Base-by-base conservation (phyloP, 2,329 filamentous ascomycete genomes). In the Lachnellula willkommii region DNA sequence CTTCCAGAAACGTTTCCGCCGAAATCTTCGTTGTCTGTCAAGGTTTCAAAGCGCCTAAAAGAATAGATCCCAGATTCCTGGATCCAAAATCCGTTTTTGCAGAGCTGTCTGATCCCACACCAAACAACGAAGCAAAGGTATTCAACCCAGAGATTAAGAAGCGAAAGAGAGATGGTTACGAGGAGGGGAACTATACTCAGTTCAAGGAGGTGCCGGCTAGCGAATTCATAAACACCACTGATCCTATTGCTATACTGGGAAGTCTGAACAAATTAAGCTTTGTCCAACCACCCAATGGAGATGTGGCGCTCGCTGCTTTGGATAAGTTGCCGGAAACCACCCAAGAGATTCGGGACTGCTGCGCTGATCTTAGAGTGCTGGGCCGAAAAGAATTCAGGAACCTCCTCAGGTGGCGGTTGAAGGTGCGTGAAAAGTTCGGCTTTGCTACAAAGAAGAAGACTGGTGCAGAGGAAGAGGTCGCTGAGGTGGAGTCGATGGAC, bases 81-180 rank as follows among this genome's bases (percentile, higher is more conserved):
- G 94, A 99, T 68, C 84, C 94, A 5, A 84, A 84, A 62, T 84
- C 88, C 55, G 94, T 97, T 32, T 99, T 99, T 68, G 92, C 92
- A 35, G 94, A 99, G 71, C 77, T 96, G n/a, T 78, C 87, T 35
- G 89, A 88, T 55, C 84, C 89, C 1, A 88, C 87, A 0, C 90
- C 91, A 1, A 99, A 97, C 72, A 95, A 97, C 65, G 94, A 99
- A 71, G 94, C 94, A 40, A 96, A 95, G 71, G 94, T 99, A 2
- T 99, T 93, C 78, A 96, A 99, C 63, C 94, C 94, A 0, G 94
- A 99, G 70, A 79, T 90, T 69, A 99, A 97, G 80, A 99, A 96
- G 83, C 80, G 94, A 56, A 97, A 96, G 82, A 81, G 94, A 77
- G 93, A 95, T 46, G 94, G 94, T 79, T 99, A 99, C 63, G 93